Conservation (phyloP, 1,139 yeast species). For the Saccharomyces hybrid region DNA sequence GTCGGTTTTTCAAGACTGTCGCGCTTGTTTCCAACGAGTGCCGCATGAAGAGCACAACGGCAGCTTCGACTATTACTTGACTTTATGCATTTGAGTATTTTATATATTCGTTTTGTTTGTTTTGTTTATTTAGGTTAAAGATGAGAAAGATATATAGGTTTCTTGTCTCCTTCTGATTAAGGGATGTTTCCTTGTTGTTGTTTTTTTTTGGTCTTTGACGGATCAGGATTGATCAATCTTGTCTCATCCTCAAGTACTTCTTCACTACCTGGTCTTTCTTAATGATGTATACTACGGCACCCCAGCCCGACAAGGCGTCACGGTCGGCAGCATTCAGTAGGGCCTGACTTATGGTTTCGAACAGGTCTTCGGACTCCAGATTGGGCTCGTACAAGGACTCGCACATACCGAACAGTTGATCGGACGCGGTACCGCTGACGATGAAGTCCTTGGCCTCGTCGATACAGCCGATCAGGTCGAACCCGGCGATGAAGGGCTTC, state of each 20-base stretch:
- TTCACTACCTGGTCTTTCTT: slow-evolving; percentile 88
- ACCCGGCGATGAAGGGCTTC: slow-evolving; percentile 89
- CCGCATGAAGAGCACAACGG: background rate
- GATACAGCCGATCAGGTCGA: slow-evolving; percentile 93
- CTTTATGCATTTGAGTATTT: slow-evolving; percentile 1
- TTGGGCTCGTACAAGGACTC: slow-evolving; percentile 93
- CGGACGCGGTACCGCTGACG: slow-evolving; percentile 95
- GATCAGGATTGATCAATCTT: slow-evolving; percentile 46
- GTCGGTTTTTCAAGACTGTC: background rate
- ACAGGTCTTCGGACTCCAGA: slow-evolving; percentile 88
- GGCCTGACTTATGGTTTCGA: slow-evolving; percentile 93
- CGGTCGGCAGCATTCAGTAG: slow-evolving; percentile 91
- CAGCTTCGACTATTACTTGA: background rate
- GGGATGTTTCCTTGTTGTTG: background rate
- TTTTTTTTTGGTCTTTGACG: background rate
- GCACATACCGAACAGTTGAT: slow-evolving; percentile 97
- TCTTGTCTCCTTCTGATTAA: background rate
- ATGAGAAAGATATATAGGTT: background rate
- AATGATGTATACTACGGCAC: slow-evolving; percentile 87
- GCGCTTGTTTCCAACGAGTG: background rate
- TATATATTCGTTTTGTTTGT: slow-evolving; percentile 6
- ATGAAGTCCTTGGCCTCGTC: slow-evolving; percentile 92
- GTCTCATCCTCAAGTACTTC: slow-evolving; percentile 86
- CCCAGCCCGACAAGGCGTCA: slow-evolving; percentile 98
- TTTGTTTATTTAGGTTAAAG: slow-evolving; percentile 2